A percentile compares a stretch with the other conserved stretches of the same genome.
Evolutionary conservation across 2,329 filamentous ascomycete genomes (phyloP).

Genomic region (Huntiella omanensis): DNA sequence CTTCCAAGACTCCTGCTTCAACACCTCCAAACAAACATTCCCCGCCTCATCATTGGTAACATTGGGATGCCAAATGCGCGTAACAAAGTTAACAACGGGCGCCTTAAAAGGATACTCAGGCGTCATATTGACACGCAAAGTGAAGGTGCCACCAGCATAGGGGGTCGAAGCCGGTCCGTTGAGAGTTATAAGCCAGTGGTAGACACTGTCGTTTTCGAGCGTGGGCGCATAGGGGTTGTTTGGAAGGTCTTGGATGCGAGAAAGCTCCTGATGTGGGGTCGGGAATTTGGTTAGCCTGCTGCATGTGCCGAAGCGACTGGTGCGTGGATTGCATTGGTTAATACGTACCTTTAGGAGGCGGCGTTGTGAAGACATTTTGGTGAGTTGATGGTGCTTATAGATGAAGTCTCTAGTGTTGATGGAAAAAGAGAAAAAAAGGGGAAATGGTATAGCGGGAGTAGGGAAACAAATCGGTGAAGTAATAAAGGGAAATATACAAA

Average conservation of each 20-base stretch:
- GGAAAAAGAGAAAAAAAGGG: not conserved
- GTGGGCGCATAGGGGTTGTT: constrained; percentile 28
- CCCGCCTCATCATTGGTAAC: constrained; percentile 96
- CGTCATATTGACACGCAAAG: constrained; percentile 86
- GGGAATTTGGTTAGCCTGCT: constrained; percentile 9
- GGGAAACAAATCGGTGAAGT: not conserved
- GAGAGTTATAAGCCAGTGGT: constrained; percentile 33
- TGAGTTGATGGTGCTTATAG: not conserved
- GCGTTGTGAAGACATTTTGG: constrained; percentile 2
- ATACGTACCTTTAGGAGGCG: constrained; percentile 25
- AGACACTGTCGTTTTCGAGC: constrained; percentile 18
- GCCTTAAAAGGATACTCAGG: constrained; percentile 99
- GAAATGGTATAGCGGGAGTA: too few relatives aligned
- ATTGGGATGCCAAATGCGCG: constrained; percentile 98
- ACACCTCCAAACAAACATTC: constrained; percentile 96
- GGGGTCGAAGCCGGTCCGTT: constrained; percentile 24
- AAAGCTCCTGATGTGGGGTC: constrained; percentile 28
- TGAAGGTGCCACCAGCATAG: constrained; percentile 52
- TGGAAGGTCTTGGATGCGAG: constrained; percentile 27
- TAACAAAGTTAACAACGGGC: constrained; percentile 99
- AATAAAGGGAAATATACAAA: not conserved
- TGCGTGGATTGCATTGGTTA: not conserved
- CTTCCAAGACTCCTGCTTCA: constrained; percentile 84
- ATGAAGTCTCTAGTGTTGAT: not conserved
- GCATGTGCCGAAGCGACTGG: not conserved